A percentile compares a stretch with the other conserved stretches of the same genome.
Evolutionary conservation across 345 rosid genomes (phyloP).

Genomic region (Rhodamnia rubescens): DNA sequence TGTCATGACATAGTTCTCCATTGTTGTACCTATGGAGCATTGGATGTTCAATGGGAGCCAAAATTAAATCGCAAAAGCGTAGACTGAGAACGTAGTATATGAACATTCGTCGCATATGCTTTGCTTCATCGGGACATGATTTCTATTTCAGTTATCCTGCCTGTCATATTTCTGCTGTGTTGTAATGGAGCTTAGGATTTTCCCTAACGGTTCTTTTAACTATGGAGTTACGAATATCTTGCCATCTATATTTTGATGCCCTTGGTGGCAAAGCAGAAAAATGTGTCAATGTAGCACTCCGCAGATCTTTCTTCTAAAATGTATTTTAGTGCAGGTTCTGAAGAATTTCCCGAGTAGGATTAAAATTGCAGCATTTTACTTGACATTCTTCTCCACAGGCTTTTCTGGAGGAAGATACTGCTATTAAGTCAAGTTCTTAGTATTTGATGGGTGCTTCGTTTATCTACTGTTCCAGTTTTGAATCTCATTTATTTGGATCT

Average conservation of each 20-base stretch:
- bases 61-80: neutral
- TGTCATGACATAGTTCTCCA: neutral
- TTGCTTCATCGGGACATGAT: neutral
- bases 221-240: neutral
- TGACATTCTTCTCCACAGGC: slow-evolving; percentile 76
- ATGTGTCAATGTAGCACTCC: neutral
- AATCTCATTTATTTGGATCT: slow-evolving; percentile 72
- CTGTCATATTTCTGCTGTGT: neutral
- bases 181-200: neutral
- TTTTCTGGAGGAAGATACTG: slow-evolving; percentile 81
- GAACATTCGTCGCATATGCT: neutral
- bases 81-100: neutral
- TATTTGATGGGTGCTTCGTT: slow-evolving; percentile 55
- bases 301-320: neutral
- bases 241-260: neutral
- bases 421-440: slow-evolving; percentile 54
- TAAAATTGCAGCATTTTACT: slow-evolving; percentile 55
- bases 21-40: neutral
- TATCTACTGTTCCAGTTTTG: slow-evolving; percentile 70
- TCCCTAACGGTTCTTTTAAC: neutral
- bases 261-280: neutral
- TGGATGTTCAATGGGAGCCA: neutral
- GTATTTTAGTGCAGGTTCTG: neutral
- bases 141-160: neutral
- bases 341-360: slow-evolving; percentile 31